phyloP scores from a whole-genome alignment of 805 yeast genomes.

The Barnettozyma botsteinii region DNA sequence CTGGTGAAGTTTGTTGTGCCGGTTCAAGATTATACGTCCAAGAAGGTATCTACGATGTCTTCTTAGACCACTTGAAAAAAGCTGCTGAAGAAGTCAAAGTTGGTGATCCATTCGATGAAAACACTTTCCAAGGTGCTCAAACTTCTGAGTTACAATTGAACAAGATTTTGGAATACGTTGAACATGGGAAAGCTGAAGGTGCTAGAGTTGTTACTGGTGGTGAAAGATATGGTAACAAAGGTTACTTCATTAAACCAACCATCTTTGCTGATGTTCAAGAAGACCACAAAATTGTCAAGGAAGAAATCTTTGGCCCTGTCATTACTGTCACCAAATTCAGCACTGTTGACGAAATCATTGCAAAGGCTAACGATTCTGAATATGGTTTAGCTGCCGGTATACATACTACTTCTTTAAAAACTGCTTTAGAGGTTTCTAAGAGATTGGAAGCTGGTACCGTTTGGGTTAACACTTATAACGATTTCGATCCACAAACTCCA shows the following conservation, averaged over 20 bases:
- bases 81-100: conserved; percentile 13
- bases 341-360: conserved; percentile 9
- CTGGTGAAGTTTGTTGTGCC: conserved; percentile 14
- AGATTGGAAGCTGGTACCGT: conserved; percentile 14
- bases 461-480: conserved; percentile 14
- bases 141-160: conserved; percentile 11
- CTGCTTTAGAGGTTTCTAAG: conserved; percentile 11
- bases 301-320: conserved; percentile 14
- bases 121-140: conserved; percentile 14
- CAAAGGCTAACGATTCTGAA: conserved; percentile 9
- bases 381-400: conserved; percentile 15
- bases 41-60: conserved; percentile 9
- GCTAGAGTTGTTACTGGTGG: conserved; percentile 14
- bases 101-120: conserved; percentile 13
- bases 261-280: conserved; percentile 13
- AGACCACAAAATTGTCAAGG: conserved; percentile 12
- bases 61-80: conserved; percentile 7
- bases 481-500: conserved; percentile 14
- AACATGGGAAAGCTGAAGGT: conserved; percentile 13
- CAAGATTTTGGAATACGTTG: conserved; percentile 10
- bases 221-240: conserved; percentile 10
- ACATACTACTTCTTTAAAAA: conserved; percentile 11
- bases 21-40: conserved; percentile 14
- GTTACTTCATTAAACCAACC: conserved; percentile 12
- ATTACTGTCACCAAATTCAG: conserved; percentile 10